Conservation (phyloP, 352 stramenopile species). For the Plasmopara halstedii region DNA sequence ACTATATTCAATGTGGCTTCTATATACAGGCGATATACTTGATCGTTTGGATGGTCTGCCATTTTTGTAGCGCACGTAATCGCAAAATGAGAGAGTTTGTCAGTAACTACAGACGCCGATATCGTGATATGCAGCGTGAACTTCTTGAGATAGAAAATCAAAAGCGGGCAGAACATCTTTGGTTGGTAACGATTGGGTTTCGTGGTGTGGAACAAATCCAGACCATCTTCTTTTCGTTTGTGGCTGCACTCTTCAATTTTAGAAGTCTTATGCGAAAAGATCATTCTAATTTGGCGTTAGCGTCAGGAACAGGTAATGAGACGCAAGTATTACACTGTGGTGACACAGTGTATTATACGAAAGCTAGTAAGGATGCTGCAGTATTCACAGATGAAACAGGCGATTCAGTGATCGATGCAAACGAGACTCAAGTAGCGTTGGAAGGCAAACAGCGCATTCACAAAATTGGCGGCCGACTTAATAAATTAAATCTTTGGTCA, state of each 20-base stretch:
- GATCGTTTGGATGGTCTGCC: constrained; percentile 69
- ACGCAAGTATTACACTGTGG: constrained; percentile 15
- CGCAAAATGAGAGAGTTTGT: constrained; percentile 85
- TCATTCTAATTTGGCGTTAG: constrained; percentile 5
- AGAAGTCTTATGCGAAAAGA: constrained; percentile 7
- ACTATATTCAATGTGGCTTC: constrained; percentile 77
- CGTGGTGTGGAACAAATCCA: constrained; percentile 65
- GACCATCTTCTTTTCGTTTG: constrained; percentile 49
- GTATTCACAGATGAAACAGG: constrained; percentile 6
- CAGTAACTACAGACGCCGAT: constrained; percentile 74
- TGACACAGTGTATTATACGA: constrained; percentile 6
- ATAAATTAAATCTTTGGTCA: constrained; percentile 64
- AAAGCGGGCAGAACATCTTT: constrained; percentile 76
- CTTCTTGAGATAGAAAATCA: constrained; percentile 71
- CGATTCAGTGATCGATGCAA: constrained; percentile 30
- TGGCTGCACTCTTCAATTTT: constrained; percentile 32
- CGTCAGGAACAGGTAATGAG: constrained; percentile 16
- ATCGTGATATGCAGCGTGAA: constrained; percentile 65
- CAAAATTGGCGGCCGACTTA: constrained; percentile 36
- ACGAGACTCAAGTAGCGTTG: constrained; percentile 54
- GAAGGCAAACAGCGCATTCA: constrained; percentile 47
- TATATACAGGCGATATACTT: constrained; percentile 71
- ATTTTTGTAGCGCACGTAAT: constrained; percentile 82
- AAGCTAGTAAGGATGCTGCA: constrained; percentile 1
- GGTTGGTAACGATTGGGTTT: constrained; percentile 80